Conservation (phyloP, 192 early-diverging fungal genomes). For the Haplosporangium gracile region DNA sequence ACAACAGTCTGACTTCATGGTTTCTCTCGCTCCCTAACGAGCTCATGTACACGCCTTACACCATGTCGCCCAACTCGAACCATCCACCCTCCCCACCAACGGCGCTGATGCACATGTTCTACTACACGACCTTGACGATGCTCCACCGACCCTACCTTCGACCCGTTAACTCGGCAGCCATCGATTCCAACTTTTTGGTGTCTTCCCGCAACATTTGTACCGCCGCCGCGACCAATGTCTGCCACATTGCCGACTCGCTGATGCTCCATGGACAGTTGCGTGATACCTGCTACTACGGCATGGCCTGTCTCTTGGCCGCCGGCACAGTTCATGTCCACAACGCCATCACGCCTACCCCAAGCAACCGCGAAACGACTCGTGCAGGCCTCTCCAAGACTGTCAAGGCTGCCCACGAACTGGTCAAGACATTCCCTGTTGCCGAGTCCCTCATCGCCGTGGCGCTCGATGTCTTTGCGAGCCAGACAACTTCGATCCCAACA, state of each 20-base stretch:
- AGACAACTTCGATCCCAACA: not conserved
- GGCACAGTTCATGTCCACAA: slow-evolving; percentile 44
- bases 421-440: slow-evolving; percentile 19
- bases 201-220: slow-evolving; percentile 39
- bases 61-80: slow-evolving; percentile 30
- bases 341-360: slow-evolving; percentile 19
- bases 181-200: slow-evolving; percentile 20
- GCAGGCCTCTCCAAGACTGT: slow-evolving; percentile 20
- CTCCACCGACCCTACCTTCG: slow-evolving; percentile 61
- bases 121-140: slow-evolving; percentile 62
- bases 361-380: slow-evolving; percentile 13
- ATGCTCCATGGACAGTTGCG: slow-evolving; percentile 14
- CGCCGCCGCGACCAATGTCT: slow-evolving; percentile 30
- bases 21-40: slow-evolving; percentile 50
- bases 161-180: slow-evolving; percentile 14
- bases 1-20: slow-evolving; percentile 54
- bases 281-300: slow-evolving; percentile 14
- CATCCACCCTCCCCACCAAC: slow-evolving; percentile 25
- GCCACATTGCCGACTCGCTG: slow-evolving; percentile 34
- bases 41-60: slow-evolving; percentile 56
- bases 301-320: slow-evolving; percentile 34
- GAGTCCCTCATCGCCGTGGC: slow-evolving; percentile 11
- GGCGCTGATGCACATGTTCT: slow-evolving; percentile 56
- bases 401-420: slow-evolving; percentile 16
- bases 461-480: slow-evolving; percentile 17